Conservation (phyloP, 169 alveolate genomes). For the Eimeria sp. region DNA sequence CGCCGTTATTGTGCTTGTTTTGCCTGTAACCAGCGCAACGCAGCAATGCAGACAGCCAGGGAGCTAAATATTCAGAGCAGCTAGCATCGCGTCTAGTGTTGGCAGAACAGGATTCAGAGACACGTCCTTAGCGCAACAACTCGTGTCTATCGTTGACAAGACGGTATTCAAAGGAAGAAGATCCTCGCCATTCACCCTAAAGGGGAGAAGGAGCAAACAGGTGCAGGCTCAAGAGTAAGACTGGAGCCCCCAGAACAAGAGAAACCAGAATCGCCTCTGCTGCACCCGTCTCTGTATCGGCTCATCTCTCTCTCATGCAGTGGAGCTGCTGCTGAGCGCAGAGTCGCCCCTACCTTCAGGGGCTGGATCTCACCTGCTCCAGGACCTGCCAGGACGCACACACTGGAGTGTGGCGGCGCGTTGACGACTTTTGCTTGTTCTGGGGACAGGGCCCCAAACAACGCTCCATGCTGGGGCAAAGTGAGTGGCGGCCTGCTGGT, state of each 20-base stretch:
- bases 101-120: neutral
- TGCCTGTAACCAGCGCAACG: slow-evolving; percentile 66
- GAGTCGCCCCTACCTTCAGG: neutral
- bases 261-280: neutral
- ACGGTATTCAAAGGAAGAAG: neutral
- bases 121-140: neutral
- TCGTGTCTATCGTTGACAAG: too few relatives aligned
- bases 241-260: neutral
- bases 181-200: neutral
- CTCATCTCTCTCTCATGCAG: neutral
- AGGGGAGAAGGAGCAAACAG: neutral
- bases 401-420: slow-evolving; percentile 83
- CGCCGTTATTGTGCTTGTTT: slow-evolving; percentile 89
- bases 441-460: slow-evolving; percentile 85
- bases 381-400: slow-evolving; percentile 91
- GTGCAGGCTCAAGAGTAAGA: neutral
- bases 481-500: neutral
- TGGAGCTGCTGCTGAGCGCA: neutral
- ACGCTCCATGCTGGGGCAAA: slow-evolving; percentile 81
- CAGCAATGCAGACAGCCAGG: neutral
- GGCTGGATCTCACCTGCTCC: slow-evolving; percentile 88
- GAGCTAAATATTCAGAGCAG: neutral
- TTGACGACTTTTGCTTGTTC: slow-evolving; percentile 89
- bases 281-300: neutral
- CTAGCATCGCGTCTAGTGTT: neutral